These are phyloP conservation scores for Geotrichum ghanense DNA, from an alignment of 805 yeast species.

Conservation along the genomic window DNA sequence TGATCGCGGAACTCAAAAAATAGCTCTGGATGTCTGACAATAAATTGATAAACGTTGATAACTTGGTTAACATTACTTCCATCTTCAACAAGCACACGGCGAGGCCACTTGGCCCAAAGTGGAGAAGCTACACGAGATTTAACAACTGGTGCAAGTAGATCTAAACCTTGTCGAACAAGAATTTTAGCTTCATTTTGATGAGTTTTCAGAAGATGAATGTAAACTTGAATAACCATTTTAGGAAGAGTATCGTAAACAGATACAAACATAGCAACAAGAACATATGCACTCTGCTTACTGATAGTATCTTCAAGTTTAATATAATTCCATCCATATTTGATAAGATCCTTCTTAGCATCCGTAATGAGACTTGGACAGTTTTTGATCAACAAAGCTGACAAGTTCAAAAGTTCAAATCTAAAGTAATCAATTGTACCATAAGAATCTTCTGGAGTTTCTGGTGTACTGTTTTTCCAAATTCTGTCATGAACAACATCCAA, in stretches of 20 bases:
- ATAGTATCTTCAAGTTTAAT: constrained; percentile 80
- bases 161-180: constrained; percentile 78
- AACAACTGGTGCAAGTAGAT: constrained; percentile 78
- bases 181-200: constrained; percentile 77
- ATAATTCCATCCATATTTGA: constrained; percentile 90
- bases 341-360: constrained; percentile 67
- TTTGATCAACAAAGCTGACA: constrained; percentile 66
- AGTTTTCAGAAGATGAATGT: constrained; percentile 77
- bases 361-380: constrained; percentile 49
- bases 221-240: constrained; percentile 80
- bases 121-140: constrained; percentile 46
- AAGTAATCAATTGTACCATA: constrained; percentile 65
- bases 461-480: constrained; percentile 44
- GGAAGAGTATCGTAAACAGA: constrained; percentile 81
- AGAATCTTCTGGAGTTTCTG: constrained; percentile 21
- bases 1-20: constrained; percentile 83
- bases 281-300: constrained; percentile 87
- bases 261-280: constrained; percentile 76
- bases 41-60: constrained; percentile 74
- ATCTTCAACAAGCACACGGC: constrained; percentile 83
- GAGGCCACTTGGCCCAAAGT: constrained; percentile 89
- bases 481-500: constrained; percentile 45
- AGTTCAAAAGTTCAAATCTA: constrained; percentile 66
- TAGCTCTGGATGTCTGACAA: constrained; percentile 73
- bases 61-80: constrained; percentile 81